Evolutionary conservation across 2,329 filamentous ascomycete genomes (phyloP), one percentile per base, ranked within the genome.

Genomic region (Proliferodiscus dingleyae): DNA sequence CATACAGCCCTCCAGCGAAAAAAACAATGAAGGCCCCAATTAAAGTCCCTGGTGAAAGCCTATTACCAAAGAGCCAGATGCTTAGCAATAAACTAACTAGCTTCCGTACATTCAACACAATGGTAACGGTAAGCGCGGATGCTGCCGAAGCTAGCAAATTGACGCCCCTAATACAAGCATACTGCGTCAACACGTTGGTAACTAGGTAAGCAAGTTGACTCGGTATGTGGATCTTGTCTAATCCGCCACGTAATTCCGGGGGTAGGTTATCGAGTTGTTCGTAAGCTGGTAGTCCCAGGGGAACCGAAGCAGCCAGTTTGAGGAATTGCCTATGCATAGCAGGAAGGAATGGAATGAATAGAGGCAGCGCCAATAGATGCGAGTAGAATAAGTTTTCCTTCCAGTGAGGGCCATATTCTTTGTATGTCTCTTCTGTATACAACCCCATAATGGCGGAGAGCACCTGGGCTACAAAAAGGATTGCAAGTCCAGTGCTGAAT

Each of bases 371-470:
- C 18, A 91, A 73, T 6, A 88, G 64, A 55, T 86, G 82, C 2
- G 87, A 94, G 71, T 97, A 98, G 70, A 98, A 97, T 10, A 98
- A 75, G 55, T 95, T 95, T 66, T 97, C 93, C 57, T 85, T 86
- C 89, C 93, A 97, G 65, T 93, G 85, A 23, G 87, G 86, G 5
- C 90, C 89, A 65, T 95, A 89, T 46, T 77, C 78, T 47, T 78
- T 78, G 69, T 97, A 98, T 1, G 90, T 88, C 55, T 89, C 82
- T 65, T 98, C 90, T 0, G 91, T 91, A 64, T 95, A 97, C 23
- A 96, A 78, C 4, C 93, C 93, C 85, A 97, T 96, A 61, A 90
- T 85, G 18, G 93, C 89, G 6, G 89, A 94, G 18, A 97, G 77
- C 4, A 95, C 69, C 68, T 98, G 93, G 1, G 93, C 93, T 29